phyloP scores from a whole-genome alignment of 768 basidiomycete genomes.

The Pisolithus marmoratus region DNA sequence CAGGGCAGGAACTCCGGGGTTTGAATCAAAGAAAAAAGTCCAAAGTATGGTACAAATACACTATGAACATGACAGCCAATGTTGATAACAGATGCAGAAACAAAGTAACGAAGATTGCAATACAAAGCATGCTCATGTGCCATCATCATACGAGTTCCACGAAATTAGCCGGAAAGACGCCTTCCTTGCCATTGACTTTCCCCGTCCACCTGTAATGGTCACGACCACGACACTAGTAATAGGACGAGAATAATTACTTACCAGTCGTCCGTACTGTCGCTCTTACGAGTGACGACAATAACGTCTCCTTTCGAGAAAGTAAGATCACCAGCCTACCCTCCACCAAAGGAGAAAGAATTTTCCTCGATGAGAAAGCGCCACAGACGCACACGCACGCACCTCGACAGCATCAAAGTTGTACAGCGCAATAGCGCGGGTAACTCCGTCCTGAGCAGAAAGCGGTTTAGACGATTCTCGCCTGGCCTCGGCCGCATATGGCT shows the following conservation, averaged over 20 bases:
- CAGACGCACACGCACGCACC: conserved; percentile 32
- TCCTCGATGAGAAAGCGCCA: conserved; percentile 3
- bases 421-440: conserved; percentile 68
- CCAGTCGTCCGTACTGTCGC: conserved; percentile 72
- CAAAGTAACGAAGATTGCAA: too few species aligned
- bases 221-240: not conserved
- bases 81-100: too few species aligned
- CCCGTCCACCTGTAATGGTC: conserved; percentile 63
- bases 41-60: too few species aligned
- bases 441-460: conserved; percentile 49
- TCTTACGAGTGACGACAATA: conserved; percentile 63
- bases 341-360: not conserved
- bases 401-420: conserved; percentile 72
- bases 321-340: conserved; percentile 57
- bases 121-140: too few species aligned
- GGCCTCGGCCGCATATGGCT: conserved; percentile 34
- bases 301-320: conserved; percentile 75
- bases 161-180: conserved; percentile 81
- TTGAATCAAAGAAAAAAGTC: too few species aligned
- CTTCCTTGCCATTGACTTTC: conserved; percentile 50
- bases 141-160: conserved; percentile 48
- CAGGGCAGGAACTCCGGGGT: too few species aligned
- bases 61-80: too few species aligned
- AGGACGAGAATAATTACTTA: conserved; percentile 23
- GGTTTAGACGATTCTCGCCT: conserved; percentile 48